Base-by-base conservation (phyloP, 768 basidiomycete species). In the Xanthoconium purpureum region DNA sequence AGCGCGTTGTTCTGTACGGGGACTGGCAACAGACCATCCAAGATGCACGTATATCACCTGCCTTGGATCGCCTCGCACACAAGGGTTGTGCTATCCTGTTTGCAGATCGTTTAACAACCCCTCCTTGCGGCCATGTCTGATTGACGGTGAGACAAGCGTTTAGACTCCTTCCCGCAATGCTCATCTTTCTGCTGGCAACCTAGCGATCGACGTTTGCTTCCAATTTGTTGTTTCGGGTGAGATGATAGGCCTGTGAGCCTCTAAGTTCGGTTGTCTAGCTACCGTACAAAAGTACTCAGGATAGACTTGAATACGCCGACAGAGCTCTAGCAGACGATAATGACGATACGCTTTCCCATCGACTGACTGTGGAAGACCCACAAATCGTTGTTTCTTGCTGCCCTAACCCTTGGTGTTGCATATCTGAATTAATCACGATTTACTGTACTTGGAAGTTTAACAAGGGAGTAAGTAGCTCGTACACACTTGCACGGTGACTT, bases 1-100 rank as follows among this genome's bases (percentile, higher is more conserved):
- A 66, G 46, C 63, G 61, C 14, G 61, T 88, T 5, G 56, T 78
- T 29, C 65, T 88, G 18, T 75, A 83, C 55, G 85, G 84, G 12
- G 72, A 82, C 46, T 87, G 85, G 84, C 69, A 66, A 20, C 59
- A 68, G 12, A 72, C 77, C 35, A 49, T 75, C 9, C 44, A 54
- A 0, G 75, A 81, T 58, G 63, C 70, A n/a, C 74, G 70, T 20
- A 80, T 80, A 57, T 63, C 43, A 30, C 50, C 59, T 6, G 69
- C 73, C 45, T 58, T 65, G 52, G 64, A 73, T 37, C 57, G 63
- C 30, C 57, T 83, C 46, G 55, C 46, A n/a, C 62, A 67, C 13
- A 74, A 68, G 29, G 74, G 75, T 6, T 71, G 74, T 49, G 29
- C 39, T 11, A 48, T 79, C 33, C 48, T 70, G 52, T 57, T 42